Evolutionary conservation across 208 protist genomes (phyloP).

Genomic region (Leishmania mexicana): DNA sequence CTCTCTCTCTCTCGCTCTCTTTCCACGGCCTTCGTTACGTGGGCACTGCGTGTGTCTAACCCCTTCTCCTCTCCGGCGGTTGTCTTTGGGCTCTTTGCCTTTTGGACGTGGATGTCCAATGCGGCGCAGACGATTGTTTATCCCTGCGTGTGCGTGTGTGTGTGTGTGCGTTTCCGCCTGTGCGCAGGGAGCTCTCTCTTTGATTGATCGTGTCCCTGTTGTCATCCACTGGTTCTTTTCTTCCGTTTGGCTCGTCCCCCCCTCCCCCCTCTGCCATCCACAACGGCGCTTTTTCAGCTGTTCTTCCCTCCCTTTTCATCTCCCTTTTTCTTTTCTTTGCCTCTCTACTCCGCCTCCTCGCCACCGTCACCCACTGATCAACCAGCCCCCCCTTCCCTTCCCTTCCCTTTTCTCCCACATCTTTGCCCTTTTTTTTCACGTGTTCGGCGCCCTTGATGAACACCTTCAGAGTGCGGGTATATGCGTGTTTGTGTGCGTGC

Average conservation of each 20-base stretch:
- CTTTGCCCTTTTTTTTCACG: conserved; percentile 1
- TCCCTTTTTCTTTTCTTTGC: background rate
- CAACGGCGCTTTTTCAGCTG: background rate
- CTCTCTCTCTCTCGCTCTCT: no score
- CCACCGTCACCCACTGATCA: background rate
- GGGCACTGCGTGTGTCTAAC: no score
- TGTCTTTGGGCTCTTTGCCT: background rate
- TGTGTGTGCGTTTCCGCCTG: background rate
- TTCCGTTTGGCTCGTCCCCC: no score
- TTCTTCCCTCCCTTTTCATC: background rate
- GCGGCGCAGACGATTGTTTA: background rate
- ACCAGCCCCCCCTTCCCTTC: background rate
- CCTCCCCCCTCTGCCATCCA: no score
- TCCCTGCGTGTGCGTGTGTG: background rate
- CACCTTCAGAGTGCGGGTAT: background rate
- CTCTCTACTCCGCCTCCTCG: no score
- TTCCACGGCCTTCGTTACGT: background rate
- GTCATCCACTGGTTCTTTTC: no score
- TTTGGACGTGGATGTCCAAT: background rate
- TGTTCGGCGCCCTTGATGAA: background rate
- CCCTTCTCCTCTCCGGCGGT: background rate
- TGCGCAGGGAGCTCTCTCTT: no score
- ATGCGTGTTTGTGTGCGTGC: background rate
- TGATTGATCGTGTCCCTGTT: no score
- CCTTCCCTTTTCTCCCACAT: background rate